Base-by-base conservation (phyloP, 345 rosid genomes). In the Eucalyptus guilfoylei region DNA sequence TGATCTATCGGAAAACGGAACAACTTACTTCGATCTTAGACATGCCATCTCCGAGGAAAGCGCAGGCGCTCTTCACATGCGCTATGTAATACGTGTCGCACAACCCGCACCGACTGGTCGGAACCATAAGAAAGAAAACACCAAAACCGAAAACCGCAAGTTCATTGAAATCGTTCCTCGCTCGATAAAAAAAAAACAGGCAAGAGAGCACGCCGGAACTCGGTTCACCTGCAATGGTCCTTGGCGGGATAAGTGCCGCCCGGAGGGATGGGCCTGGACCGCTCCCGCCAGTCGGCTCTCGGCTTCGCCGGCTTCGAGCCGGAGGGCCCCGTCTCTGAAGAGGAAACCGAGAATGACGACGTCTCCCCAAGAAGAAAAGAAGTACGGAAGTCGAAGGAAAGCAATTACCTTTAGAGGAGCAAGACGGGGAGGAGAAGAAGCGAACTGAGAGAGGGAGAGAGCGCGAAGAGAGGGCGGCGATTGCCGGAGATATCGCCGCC, bases 21-120 rank as follows among this genome's bases (percentile, higher is more conserved):
- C 32, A 62, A 87, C 92, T 94, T 87, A 96, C 99, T 93, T 97
- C 99, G 89, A 97, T 95, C 92, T 90, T 96, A 85, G 99, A 95
- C 99, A 97, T 97, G 88, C 99, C 99, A 92, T 96, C 99, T 85
- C 98, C 99, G 32, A 96, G 94, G 93, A 97, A 97, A 83, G 99
- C 99, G 90, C 99, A 97, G 49, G 99, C 97, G 88, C 95, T 92
- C 93, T 95, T 96, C 88, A 97, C 99, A 93, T 97, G 99, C 67
- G 99, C 97, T 86, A 97, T 91, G 93, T 97, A 97, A 88, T 97
- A 96, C 17, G 99, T 95, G 91, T 97, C 99, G 81, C 99, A 97
- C 90, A 97, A 89, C 88, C 99, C 99, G 67, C 99, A 97, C 67
- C 49, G 97, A 93, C 99, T 97, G 93, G 55, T 8, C 67, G 45